phyloP scores from a whole-genome alignment of 371 early-diverging fungal species.

The Syncephalis fuscata region DNA sequence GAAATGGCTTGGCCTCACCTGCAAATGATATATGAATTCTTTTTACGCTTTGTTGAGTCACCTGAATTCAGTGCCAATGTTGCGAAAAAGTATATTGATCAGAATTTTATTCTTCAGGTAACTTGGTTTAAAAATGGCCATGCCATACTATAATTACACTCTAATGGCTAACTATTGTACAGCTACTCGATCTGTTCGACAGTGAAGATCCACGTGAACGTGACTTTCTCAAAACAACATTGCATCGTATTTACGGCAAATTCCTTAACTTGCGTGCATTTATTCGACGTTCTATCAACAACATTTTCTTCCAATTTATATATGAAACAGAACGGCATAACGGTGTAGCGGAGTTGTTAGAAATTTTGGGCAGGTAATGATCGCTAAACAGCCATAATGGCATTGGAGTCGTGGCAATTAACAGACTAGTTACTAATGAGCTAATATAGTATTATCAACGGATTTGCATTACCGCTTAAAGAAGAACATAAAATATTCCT shows the following conservation, averaged over 20 bases:
- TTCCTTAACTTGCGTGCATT: slow-evolving; percentile 88
- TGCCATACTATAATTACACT: no score
- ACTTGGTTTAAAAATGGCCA: no score
- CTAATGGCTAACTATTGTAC: slow-evolving; percentile 1
- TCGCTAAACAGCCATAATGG: no score
- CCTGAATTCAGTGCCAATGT: slow-evolving; percentile 90
- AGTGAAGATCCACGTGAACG: slow-evolving; percentile 96
- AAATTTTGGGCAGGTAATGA: slow-evolving; percentile 78
- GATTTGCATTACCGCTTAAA: slow-evolving; percentile 92
- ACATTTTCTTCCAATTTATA: slow-evolving; percentile 91
- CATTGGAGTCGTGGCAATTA: no score
- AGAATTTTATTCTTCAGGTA: slow-evolving; percentile 80
- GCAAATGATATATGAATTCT: slow-evolving; percentile 92
- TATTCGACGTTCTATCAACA: slow-evolving; percentile 88
- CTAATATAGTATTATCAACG: slow-evolving; percentile 80
- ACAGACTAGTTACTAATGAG: background rate
- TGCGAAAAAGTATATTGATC: slow-evolving; percentile 89
- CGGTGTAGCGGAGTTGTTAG: slow-evolving; percentile 92
- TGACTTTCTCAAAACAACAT: slow-evolving; percentile 90
- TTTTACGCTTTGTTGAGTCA: slow-evolving; percentile 90
- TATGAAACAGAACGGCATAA: slow-evolving; percentile 93
- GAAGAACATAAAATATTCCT: slow-evolving; percentile 94
- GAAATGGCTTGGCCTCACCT: slow-evolving; percentile 96
- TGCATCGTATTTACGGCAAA: slow-evolving; percentile 95
- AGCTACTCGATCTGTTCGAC: slow-evolving; percentile 90